Base-by-base conservation (phyloP, 2,329 filamentous ascomycete genomes). In the Neoascochyta sp. region DNA sequence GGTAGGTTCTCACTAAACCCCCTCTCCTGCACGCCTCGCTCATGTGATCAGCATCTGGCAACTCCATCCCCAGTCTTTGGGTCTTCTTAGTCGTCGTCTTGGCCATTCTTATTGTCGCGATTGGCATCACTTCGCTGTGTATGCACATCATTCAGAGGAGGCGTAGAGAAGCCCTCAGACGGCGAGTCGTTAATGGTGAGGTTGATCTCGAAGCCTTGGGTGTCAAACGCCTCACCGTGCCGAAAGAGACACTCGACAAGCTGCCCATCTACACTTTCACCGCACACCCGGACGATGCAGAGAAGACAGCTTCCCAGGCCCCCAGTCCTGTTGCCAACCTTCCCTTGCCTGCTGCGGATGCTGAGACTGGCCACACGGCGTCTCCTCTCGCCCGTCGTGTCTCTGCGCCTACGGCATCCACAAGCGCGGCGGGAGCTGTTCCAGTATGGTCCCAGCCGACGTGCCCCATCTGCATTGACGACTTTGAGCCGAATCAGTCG, bases 381-480 rank as follows among this genome's bases (percentile, higher is more conserved):
- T 11, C 34, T 10, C 39, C 38, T 10, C 25, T 43, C 2, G 24
- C 26, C 21, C 47, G 47, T 16, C 45, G 28, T 13, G 38, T 47
- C 4, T 57, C 54, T 21, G 51, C 50, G 12, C 47, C 51, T 8
- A 34, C 40, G 11, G 34, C 36, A 12, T 30, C 45, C 6, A 21
- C 41, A 5, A 23, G 38, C 22, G 32, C 32, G 10, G 30, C 33
- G 11, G 10, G 21, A 14, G 23, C 39, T 9, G 41, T 47, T 11
- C 30, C 45, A 11, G 37, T 43, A 2, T 71, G 85, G 46, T 78
- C 80, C 12, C 92, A 96, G 57, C 80, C 86, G 0, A 81, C 76
- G 3, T 96, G 92, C 56, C 79, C 86, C n/a, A 95, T 96, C 30
- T 98, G 92, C 55, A 73, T 94, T 1, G 84, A 87, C 32, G 78